These are phyloP conservation scores for Hygrophorus pudorinus DNA, from an alignment of 768 basidiomycete genomes.

Conservation along the genomic window DNA sequence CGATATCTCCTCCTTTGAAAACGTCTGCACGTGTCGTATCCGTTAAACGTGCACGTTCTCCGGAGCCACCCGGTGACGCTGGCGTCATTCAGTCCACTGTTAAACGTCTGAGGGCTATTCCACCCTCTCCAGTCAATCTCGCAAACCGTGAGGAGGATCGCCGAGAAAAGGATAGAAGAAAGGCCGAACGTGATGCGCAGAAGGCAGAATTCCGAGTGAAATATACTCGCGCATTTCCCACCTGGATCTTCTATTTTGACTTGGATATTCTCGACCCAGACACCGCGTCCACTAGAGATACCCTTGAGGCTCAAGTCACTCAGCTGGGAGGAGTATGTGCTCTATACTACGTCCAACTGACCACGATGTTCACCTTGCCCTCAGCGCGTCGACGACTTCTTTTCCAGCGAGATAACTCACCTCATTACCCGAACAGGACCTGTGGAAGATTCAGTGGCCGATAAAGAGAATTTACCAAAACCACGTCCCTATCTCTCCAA, in stretches of 20 bases:
- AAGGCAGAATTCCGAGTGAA: constrained; percentile 72
- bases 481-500: constrained; percentile 14
- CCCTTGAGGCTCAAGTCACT: constrained; percentile 45
- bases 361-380: constrained; percentile 5
- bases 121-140: constrained; percentile 9
- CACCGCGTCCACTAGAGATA: constrained; percentile 23
- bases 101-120: constrained; percentile 37
- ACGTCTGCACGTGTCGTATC: constrained; percentile 1
- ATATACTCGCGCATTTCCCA: constrained; percentile 78
- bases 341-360: constrained; percentile 1
- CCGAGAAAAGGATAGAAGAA: constrained; percentile 37
- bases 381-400: constrained; percentile 82
- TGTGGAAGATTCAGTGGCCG: constrained; percentile 25
- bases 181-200: constrained; percentile 42
- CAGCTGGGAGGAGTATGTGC: constrained; percentile 71
- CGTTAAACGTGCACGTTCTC: constrained; percentile 20
- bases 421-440: constrained; percentile 55
- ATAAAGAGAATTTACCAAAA: constrained; percentile 61
- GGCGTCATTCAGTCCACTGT: constrained; percentile 9
- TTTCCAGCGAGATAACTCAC: constrained; percentile 80
- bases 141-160: constrained; percentile 24
- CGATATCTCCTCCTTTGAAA: background rate
- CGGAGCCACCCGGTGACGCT: constrained; percentile 23
- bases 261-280: constrained; percentile 36
- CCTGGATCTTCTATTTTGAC: constrained; percentile 82